Base-by-base conservation (phyloP, 805 yeast genomes). In the Candida boidinii region DNA sequence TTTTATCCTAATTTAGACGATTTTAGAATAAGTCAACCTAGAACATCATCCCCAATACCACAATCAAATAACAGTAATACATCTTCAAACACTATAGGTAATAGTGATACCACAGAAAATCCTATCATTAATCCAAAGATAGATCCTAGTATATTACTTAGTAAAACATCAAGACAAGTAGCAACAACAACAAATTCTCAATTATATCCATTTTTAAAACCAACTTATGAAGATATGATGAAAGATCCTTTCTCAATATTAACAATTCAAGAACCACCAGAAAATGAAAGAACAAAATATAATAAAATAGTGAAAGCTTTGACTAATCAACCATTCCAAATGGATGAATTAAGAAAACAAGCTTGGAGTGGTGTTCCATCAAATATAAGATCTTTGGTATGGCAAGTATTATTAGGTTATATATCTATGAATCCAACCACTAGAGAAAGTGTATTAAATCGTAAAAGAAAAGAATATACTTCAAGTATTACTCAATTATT, bases 301-400 rank as follows among this genome's bases (percentile, higher is more conserved):
- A 60, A 68, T 30, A 76, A 76, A 52, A 86, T 87, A 54, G 79
- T 78, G 34, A 64, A 66, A 20, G 65, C 85, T 3, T 56, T 90
- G 22, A 58, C 62, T 6, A 58, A 56, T 17, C 66, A 66, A 34
- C 60, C 63, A n/a, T 75, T 88, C 23, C 83, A 85, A 42, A 54
- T 84, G 37, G 68, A 66, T 30, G 87, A 79, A 31, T 64, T 92
- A 34, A 70, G 85, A 40, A 76, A 81, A 49, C 67, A 87, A 31
- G 73, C 96, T 13, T 92, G 98, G 97, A 82, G 88, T 46, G 98
- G 99, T 2, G 73, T 92, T 5, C 97, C 98, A 0, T 60, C 70
- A 10, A 79, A 77, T 36, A 65, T 87, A 36, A 66, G 97, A 37
- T 83, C 96, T 0, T 58, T 79, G 26, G 75, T 83, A 10, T 92